These are phyloP conservation scores for Malus asiatica DNA, from an alignment of 306 rosid genomes.

Conservation along the genomic window DNA sequence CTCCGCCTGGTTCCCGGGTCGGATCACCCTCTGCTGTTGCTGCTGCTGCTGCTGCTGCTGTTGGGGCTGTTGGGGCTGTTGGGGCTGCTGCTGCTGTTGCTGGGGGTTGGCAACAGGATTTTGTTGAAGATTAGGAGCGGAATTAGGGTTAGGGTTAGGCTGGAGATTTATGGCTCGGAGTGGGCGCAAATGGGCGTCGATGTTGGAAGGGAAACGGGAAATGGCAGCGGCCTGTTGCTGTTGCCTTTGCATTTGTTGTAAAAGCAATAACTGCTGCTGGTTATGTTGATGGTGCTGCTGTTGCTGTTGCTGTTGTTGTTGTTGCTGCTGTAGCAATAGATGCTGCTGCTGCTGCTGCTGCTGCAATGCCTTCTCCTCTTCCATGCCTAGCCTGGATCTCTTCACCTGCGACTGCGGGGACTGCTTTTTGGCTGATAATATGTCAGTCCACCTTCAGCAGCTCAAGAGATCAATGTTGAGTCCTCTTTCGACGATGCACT, in stretches of 20 bases:
- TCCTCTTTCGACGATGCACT: neutral
- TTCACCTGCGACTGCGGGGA: neutral
- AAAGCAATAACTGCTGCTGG: conserved; percentile 43
- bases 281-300: conserved; percentile 19
- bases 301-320: conserved; percentile 44
- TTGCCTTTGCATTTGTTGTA: conserved; percentile 61
- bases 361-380: conserved; percentile 55
- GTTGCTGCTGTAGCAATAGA: conserved; percentile 34
- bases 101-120: conserved; percentile 37
- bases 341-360: conserved; percentile 42
- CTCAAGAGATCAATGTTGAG: neutral
- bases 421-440: neutral
- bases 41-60: conserved; percentile 18
- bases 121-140: conserved; percentile 35
- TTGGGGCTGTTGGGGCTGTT: conserved; percentile 1
- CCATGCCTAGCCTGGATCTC: conserved; percentile 32
- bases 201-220: conserved; percentile 88
- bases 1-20: conserved; percentile 73
- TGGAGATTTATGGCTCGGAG: conserved; percentile 55
- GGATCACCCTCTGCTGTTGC: conserved; percentile 51
- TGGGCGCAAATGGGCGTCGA: conserved; percentile 88
- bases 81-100: conserved; percentile 17
- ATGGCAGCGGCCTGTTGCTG: conserved; percentile 62
- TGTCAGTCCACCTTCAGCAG: neutral
- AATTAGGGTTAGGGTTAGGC: conserved; percentile 27